Percentiles rank a stretch among this genome's conserved stretches.
phyloP scores from a whole-genome alignment of 1,139 yeast genomes.

The Blastobotrys ciferrii region DNA sequence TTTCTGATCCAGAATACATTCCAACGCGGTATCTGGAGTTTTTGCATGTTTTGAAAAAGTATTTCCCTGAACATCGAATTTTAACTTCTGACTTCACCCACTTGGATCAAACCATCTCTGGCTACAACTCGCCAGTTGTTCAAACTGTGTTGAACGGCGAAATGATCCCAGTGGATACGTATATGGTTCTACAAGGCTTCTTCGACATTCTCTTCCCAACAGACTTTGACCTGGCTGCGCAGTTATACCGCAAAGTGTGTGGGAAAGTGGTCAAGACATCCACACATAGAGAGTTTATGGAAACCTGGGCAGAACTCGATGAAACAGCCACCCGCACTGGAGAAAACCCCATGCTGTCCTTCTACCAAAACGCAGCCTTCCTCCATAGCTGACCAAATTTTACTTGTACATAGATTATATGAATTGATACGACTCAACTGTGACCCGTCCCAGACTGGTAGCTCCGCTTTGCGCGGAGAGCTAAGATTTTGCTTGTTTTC shows the following conservation, averaged over 20 bases:
- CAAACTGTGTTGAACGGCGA: slow-evolving; percentile 70
- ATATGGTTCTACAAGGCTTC: slow-evolving; percentile 79
- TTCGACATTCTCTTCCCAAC: slow-evolving; percentile 89
- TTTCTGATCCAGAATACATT: slow-evolving; percentile 74
- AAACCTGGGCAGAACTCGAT: slow-evolving; percentile 68
- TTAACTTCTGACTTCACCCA: slow-evolving; percentile 71
- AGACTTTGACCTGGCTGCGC: slow-evolving; percentile 62
- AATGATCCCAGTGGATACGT: slow-evolving; percentile 69
- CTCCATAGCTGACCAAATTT: slow-evolving; percentile 45
- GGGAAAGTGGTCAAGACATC: slow-evolving; percentile 58
- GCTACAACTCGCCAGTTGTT: slow-evolving; percentile 78
- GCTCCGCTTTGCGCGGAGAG: too few relatives aligned
- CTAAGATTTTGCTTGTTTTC: too few relatives aligned
- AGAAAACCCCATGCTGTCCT: slow-evolving; percentile 83
- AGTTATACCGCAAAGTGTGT: slow-evolving; percentile 61
- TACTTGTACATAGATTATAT: neutral
- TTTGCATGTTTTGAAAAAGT: slow-evolving; percentile 58
- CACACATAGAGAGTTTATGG: slow-evolving; percentile 63
- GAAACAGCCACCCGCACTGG: slow-evolving; percentile 72
- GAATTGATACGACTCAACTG: neutral
- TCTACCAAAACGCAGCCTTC: slow-evolving; percentile 76
- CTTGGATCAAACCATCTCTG: slow-evolving; percentile 59
- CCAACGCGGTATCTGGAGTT: slow-evolving; percentile 75
- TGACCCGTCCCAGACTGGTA: too few relatives aligned
- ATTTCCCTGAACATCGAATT: slow-evolving; percentile 74